phyloP scores from a whole-genome alignment of 176 grass and related monocot species.

The Musa troglodytarum region DNA sequence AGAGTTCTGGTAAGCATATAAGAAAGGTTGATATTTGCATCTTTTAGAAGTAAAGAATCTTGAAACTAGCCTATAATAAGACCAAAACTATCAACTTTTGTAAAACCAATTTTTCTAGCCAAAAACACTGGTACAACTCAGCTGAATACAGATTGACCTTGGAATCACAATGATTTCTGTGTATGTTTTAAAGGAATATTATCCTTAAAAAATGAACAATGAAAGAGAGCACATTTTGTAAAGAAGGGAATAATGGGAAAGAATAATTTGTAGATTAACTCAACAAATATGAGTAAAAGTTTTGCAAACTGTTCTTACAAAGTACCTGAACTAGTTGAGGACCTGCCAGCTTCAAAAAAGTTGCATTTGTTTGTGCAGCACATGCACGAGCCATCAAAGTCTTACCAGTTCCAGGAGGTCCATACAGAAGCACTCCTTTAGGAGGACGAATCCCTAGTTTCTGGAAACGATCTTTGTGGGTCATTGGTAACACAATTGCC shows the following conservation, averaged over 20 bases:
- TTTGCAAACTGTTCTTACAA: neutral
- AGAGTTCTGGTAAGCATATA: neutral
- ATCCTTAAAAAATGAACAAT: no score
- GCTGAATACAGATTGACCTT: no score
- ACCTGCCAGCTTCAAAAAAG: conserved; percentile 83
- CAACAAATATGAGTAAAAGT: neutral
- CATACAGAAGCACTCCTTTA: conserved; percentile 95
- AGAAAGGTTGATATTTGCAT: neutral
- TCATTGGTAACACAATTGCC: conserved; percentile 91
- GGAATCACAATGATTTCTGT: no score
- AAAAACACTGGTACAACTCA: neutral
- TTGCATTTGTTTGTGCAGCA: conserved; percentile 92
- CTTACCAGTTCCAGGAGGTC: conserved; percentile 90
- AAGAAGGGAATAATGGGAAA: no score
- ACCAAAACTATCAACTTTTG: neutral
- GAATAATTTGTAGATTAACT: neutral
- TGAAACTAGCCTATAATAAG: neutral
- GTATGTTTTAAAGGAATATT: no score
- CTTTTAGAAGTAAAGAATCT: neutral
- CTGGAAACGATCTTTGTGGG: conserved; percentile 82
- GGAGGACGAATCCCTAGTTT: conserved; percentile 83
- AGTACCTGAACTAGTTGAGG: conserved; percentile 83
- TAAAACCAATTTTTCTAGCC: neutral
- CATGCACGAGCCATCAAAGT: conserved; percentile 94
- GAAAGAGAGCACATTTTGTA: no score